Base-by-base conservation (phyloP, 176 grass and related monocot species). In the Musa schizocarpa region DNA sequence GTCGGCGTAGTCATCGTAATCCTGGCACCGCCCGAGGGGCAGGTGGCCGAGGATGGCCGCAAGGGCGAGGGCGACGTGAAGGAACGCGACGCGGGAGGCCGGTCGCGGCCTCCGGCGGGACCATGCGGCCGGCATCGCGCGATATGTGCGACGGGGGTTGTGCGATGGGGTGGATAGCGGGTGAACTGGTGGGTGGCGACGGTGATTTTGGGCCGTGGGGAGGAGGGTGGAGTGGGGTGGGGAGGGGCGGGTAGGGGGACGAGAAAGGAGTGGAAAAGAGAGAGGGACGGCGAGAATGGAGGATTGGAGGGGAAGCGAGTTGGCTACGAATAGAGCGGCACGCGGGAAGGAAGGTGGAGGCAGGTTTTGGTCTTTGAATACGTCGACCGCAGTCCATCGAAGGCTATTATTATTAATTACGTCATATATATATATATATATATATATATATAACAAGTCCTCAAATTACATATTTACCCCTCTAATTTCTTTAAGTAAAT, bases 231-330 rank as follows among this genome's bases (percentile, higher is more conserved):
- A 6, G 56, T 27, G 11, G 58, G 13, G 48, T 43, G 51, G 22
- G 13, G 43, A 9, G 59, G 48, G 56, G 20, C 11, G 75, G 13
- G 17, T 12, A 58, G 13, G 12, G 72, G 14, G 19, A 48, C 53
- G 52, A 27, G 54, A 56, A 74, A 74, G 53, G 53, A 74, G 17
- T 2, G 56, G 57, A 50, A 63, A 51, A 24, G 74, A 76, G 74
- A 65, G 0, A 52, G 75, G 53, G 11, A 8, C 58, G 75, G 53
- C 61, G 62, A 52, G n/a, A 52, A 13, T 63, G 27, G 23, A 57
- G 72, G 53, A 20, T 26, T 24, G 59, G 74, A 51, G 25, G 51
- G 59, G 74, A 50, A 17, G 34, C 34, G 34, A 43, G 34, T 43
- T 43, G 34, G 34, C 34, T 43, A 43, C 34, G 34, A 43, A 43